Conservation (phyloP, 169 alveolate genomes). For the Cryptosporidium tyzzeri region DNA sequence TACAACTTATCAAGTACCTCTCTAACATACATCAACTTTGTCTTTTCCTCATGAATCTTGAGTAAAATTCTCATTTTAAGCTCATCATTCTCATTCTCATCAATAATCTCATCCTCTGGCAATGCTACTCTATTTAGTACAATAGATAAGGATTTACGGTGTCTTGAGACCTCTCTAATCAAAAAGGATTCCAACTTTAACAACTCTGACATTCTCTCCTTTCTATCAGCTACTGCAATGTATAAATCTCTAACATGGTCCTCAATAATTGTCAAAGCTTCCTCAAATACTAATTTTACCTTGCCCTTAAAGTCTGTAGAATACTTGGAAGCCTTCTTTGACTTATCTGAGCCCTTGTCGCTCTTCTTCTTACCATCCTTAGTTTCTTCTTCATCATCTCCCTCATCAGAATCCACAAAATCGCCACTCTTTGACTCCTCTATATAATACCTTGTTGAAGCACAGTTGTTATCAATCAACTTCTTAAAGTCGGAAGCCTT, state of each 20-base stretch:
- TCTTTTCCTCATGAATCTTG: constrained; percentile 48
- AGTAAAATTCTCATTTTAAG: constrained; percentile 27
- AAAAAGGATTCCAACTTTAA: constrained; percentile 21
- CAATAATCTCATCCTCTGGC: constrained; percentile 39
- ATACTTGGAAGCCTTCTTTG: background rate
- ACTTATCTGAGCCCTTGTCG: background rate
- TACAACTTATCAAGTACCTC: constrained; percentile 46
- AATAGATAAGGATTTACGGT: constrained; percentile 4
- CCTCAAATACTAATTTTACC: constrained; percentile 17
- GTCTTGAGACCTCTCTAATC: constrained; percentile 30
- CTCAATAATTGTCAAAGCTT: constrained; percentile 33
- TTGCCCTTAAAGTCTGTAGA: constrained; percentile 28
- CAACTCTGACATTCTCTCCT: constrained; percentile 18
- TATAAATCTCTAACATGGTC: constrained; percentile 24
- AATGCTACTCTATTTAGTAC: constrained; percentile 13
- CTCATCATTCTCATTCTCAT: constrained; percentile 7
- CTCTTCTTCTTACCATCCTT: too few relatives aligned
- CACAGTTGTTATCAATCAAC: background rate
- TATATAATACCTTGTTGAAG: background rate
- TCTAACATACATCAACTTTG: constrained; percentile 22
- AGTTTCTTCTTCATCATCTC: background rate
- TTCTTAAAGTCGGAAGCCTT: background rate
- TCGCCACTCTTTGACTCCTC: background rate
- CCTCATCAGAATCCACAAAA: background rate
- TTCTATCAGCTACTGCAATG: background rate